Evolutionary conservation across 441 rosid species (phyloP), one percentile per base, ranked within the genome.

Genomic region (Mallotus repandus): DNA sequence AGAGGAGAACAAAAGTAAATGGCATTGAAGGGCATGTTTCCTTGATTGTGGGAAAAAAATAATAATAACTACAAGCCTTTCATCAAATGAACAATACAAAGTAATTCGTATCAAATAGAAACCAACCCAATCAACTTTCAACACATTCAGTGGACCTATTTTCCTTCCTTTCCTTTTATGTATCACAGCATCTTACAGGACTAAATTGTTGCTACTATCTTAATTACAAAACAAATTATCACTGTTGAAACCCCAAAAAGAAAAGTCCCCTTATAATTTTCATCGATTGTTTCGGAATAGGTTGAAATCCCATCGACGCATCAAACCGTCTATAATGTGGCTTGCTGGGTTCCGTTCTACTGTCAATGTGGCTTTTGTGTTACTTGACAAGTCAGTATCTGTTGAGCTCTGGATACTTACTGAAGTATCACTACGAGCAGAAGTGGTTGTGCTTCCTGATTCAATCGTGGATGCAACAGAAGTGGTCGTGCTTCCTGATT

Each of bases 221-320:
- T 85, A 84, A 81, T 74, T 81, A 86, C 89, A 83, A 81, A 83
- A 80, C 81, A 80, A 84, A 64, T 73, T 52, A 65, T 52, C 66
- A 41, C 35, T 19, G 60, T 64, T 29, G 67, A 73, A 71, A 77
- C 72, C 32, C 18, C 22, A 15, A 15, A 68, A 4, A 54, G 49
- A 32, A 29, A 11, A 5, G 67, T 1, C 53, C 69, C 57, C 32
- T 5, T 52, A 19, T 25, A 14, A 25, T 35, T 66, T 78, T 87
- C 84, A 88, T 77, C 81, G 50, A 48, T 73, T 83, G 81, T 81
- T 89, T 71, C 87, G 83, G 75, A 88, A 89, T 66, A 92, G 86
- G 81, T 82, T 86, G 64, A 88, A 80, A 88, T 95, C 97, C 97
- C 97, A 93, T 7, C 86, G 89, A 22, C 97, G 96, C 85, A 88